phyloP scores from a whole-genome alignment of 306 rosid species.

The Morella rubra region DNA sequence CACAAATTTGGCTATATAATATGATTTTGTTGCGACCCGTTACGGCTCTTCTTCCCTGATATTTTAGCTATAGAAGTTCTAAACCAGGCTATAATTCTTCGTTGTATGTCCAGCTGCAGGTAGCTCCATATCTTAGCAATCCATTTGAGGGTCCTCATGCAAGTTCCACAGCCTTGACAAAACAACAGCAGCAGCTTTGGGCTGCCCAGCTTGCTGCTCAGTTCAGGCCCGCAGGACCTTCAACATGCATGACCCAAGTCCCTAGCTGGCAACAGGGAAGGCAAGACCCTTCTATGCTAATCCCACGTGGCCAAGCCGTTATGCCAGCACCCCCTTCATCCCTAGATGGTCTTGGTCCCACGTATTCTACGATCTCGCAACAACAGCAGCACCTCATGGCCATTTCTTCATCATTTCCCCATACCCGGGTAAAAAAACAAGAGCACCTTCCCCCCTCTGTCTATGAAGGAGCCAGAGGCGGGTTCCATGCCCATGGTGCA shows the following conservation, averaged over 20 bases:
- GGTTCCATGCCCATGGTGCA: constrained; percentile 24
- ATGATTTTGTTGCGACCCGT: neutral
- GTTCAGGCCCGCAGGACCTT: constrained; percentile 34
- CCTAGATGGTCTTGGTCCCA: constrained; percentile 42
- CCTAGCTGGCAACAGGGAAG: constrained; percentile 54
- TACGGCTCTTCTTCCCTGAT: neutral
- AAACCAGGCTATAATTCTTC: constrained; percentile 22
- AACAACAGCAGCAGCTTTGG: constrained; percentile 51
- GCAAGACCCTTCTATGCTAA: constrained; percentile 31
- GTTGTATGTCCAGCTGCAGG: constrained; percentile 48
- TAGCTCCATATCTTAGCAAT: constrained; percentile 45
- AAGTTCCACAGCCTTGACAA: constrained; percentile 32
- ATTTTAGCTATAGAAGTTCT: neutral
- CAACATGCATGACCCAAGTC: constrained; percentile 34
- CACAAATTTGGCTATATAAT: neutral
- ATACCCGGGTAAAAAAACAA: constrained; percentile 34
- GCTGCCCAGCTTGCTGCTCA: constrained; percentile 46
- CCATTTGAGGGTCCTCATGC: constrained; percentile 35
- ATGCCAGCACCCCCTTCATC: constrained; percentile 41
- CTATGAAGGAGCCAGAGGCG: constrained; percentile 40
- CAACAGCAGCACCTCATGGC: constrained; percentile 51
- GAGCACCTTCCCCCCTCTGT: constrained; percentile 42
- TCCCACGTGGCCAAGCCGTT: constrained; percentile 28
- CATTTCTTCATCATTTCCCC: constrained; percentile 37
- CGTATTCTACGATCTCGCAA: constrained; percentile 37